Evolutionary conservation across 164 flowering plant species (phyloP).

Genomic region (Piper longum): DNA sequence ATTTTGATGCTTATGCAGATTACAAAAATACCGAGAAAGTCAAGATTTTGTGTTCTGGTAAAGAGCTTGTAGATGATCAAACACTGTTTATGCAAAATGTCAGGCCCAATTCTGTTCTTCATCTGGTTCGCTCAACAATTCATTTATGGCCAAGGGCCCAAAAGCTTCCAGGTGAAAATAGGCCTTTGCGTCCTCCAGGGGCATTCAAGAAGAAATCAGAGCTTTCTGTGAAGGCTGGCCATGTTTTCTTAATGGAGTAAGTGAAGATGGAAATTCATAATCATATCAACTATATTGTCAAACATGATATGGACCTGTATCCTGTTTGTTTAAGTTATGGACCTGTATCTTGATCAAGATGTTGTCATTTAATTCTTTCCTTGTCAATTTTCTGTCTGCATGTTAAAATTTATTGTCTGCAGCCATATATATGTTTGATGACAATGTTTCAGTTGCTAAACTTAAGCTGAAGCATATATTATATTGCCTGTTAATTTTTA

Average conservation of each 20-base stretch:
- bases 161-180: conserved; percentile 85
- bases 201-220: conserved; percentile 97
- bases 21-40: conserved; percentile 66
- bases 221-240: conserved; percentile 92
- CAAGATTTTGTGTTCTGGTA: conserved; percentile 61
- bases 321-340: too few relatives aligned
- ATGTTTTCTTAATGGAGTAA: conserved; percentile 96
- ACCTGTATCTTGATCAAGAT: too few relatives aligned
- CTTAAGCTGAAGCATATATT: too few relatives aligned
- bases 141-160: conserved; percentile 80
- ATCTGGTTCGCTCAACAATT: conserved; percentile 80
- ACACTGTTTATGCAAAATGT: conserved; percentile 71
- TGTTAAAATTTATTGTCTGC: too few relatives aligned
- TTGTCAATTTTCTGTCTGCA: too few relatives aligned
- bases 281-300: too few relatives aligned
- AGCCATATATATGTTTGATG: too few relatives aligned
- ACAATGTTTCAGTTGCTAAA: too few relatives aligned
- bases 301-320: too few relatives aligned
- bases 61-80: conserved; percentile 68
- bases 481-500: too few relatives aligned
- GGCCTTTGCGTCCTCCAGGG: conserved; percentile 94
- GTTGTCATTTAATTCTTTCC: too few relatives aligned
- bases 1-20: conserved; percentile 27
- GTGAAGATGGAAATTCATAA: conserved; percentile 10
- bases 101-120: conserved; percentile 77